phyloP scores from a whole-genome alignment of 345 rosid species.

The Citrus cavaleriei region DNA sequence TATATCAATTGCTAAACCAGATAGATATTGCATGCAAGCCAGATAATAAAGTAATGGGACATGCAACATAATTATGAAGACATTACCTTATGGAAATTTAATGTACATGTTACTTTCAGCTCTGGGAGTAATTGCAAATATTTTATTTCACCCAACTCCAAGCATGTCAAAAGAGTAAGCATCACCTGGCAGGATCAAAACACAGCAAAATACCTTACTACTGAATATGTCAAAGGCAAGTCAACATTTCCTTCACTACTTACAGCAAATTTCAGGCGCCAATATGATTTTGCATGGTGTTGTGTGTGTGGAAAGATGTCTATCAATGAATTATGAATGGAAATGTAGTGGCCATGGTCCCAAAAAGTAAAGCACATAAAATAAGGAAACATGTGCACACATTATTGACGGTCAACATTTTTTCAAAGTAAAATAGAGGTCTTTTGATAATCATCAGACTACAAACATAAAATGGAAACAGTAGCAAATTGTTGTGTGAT shows the following conservation, averaged over 20 bases:
- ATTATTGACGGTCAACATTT: background rate
- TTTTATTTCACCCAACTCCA: conserved; percentile 87
- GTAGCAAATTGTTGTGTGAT: background rate
- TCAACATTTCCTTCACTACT: background rate
- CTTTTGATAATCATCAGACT: background rate
- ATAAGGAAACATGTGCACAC: background rate
- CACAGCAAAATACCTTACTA: background rate
- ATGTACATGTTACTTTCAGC: conserved; percentile 62
- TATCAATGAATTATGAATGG: background rate
- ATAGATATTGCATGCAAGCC: background rate
- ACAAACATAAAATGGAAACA: background rate
- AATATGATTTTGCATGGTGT: background rate
- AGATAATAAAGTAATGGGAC: background rate
- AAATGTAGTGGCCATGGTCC: background rate
- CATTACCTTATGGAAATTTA: conserved; percentile 89
- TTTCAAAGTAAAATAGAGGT: background rate
- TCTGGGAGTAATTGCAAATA: conserved; percentile 77
- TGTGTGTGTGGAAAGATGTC: background rate
- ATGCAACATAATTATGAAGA: background rate
- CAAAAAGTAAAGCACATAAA: background rate
- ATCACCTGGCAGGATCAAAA: conserved; percentile 63
- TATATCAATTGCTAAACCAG: background rate
- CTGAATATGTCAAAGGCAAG: background rate
- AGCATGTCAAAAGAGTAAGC: conserved; percentile 78
- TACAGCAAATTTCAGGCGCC: background rate